A percentile compares a stretch with the other conserved stretches of the same genome.
Conservation (phyloP, 2,329 filamentous ascomycete genomes). For the Penicillium janthinellum region DNA sequence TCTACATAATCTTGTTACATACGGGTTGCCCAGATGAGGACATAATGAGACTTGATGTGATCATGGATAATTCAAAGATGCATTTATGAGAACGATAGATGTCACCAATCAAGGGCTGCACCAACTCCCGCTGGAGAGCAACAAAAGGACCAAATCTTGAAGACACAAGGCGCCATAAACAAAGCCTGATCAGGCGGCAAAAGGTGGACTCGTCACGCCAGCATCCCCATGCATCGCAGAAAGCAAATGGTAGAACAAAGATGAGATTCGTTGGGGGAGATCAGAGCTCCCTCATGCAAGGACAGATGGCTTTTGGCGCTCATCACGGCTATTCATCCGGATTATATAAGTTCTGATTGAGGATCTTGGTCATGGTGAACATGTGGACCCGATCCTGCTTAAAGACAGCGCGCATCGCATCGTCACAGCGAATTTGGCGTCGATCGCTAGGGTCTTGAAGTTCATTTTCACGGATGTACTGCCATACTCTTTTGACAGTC, state of each 20-base stretch:
- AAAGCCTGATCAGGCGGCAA: slow-evolving; percentile 12
- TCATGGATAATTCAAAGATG: slow-evolving; percentile 3
- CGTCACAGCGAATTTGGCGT: slow-evolving; percentile 90
- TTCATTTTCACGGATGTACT: slow-evolving; percentile 84
- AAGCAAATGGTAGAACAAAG: slow-evolving; percentile 14
- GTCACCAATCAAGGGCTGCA: slow-evolving; percentile 27
- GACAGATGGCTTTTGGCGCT: slow-evolving; percentile 16
- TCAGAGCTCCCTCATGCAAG: neutral
- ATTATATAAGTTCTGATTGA: slow-evolving; percentile 85
- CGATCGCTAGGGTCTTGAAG: slow-evolving; percentile 91
- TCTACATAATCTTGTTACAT: neutral
- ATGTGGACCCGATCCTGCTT: slow-evolving; percentile 90
- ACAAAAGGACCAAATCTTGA: slow-evolving; percentile 19
- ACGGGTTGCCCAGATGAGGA: too few species aligned
- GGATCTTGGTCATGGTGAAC: slow-evolving; percentile 99
- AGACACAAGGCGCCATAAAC: slow-evolving; percentile 21
- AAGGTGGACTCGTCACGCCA: slow-evolving; percentile 25
- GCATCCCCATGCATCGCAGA: slow-evolving; percentile 37
- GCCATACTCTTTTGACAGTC: slow-evolving; percentile 95
- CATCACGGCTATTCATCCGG: slow-evolving; percentile 64
- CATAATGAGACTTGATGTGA: neutral
- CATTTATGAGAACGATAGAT: slow-evolving; percentile 10
- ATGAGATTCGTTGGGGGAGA: slow-evolving; percentile 30
- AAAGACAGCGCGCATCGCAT: slow-evolving; percentile 88
- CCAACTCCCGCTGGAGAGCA: slow-evolving; percentile 40